A percentile compares a stretch with the other conserved stretches of the same genome.
These are phyloP conservation scores for Arachis monticola DNA, from an alignment of 331 rosid species.

Conservation along the genomic window DNA sequence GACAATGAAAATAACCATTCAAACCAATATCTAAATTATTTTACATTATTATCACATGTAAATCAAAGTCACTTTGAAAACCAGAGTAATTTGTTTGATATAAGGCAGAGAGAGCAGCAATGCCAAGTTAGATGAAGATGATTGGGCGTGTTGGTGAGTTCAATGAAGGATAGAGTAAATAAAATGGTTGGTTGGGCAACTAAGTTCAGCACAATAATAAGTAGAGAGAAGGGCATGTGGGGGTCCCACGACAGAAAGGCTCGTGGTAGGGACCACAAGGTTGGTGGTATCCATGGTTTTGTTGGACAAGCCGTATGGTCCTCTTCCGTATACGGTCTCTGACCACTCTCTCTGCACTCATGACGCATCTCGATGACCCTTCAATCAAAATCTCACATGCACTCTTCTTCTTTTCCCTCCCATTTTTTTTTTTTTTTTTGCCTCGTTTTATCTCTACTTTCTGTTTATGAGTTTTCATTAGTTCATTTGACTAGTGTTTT, in stretches of 20 bases:
- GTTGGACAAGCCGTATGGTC: conserved; percentile 99
- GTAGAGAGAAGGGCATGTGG: conserved; percentile 14
- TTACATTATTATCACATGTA: too few relatives aligned
- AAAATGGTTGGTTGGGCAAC: conserved; percentile 28
- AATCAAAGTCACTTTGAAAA: too few relatives aligned
- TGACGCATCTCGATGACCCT: conserved; percentile 33
- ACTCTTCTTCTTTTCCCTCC: background rate
- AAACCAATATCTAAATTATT: too few relatives aligned
- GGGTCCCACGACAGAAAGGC: conserved; percentile 41
- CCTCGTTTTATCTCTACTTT: too few relatives aligned
- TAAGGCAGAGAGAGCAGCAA: too few relatives aligned
- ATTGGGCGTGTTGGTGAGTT: conserved; percentile 30
- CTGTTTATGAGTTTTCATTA: too few relatives aligned
- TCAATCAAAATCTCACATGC: background rate
- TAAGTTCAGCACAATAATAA: background rate
- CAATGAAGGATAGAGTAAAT: background rate
- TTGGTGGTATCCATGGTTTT: conserved; percentile 53
- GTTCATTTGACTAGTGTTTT: too few relatives aligned
- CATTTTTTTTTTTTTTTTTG: background rate
- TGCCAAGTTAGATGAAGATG: too few relatives aligned
- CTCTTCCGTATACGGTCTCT: conserved; percentile 94
- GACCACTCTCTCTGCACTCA: background rate
- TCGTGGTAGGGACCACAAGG: conserved; percentile 25
- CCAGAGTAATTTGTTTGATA: too few relatives aligned
- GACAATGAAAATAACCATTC: too few relatives aligned